Evolutionary conservation across 2,329 filamentous ascomycete genomes (phyloP), one percentile per base, ranked within the genome.

Genomic region (Neofusicoccum laricinum): DNA sequence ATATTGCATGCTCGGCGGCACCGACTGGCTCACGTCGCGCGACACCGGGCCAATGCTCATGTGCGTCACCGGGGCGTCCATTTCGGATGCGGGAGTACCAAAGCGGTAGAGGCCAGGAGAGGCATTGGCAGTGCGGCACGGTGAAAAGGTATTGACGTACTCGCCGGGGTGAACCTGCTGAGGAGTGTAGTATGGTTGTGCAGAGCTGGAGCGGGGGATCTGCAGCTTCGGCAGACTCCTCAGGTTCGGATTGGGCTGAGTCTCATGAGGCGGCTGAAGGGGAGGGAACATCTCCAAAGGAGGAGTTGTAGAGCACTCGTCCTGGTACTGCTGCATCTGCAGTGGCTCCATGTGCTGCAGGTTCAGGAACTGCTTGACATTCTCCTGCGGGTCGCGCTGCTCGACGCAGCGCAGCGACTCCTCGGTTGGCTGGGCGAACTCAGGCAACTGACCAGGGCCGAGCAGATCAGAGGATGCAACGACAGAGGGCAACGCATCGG

Each of bases 1-100:
- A 81, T 90, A 97, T 74, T 87, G 89, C 93, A 97, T 97, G 78
- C 96, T 89, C 6, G 94, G 94, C 48, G 94, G 94, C 0, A 97
- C 94, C 4, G 93, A 97, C 76, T 97, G 92, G 30, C 92, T 96
- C 51, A 84, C 82, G 72, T 95, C 90, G 58, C 94, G 90, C 49
- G 89, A 84, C 36, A 96, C 82, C 6, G 91, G 91, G 0, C 89
- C 91, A 15, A 87, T 71, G 1, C 87, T 86, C 48, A 93, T 82
- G 2, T 89, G 85, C 0, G 91, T 95, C 65, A 96, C 79, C 0
- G 93, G 92, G 12, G 94, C 78, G 74, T 97, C 94, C 83, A 94
- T 89, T 72, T 96, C 93, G 2, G 93, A 96, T 75, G 93, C 91
- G 15, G 93, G 93, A 0, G 92, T 96, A n/a, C 87, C 89, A 68